A percentile compares a stretch with the other conserved stretches of the same genome.
Evolutionary conservation across 352 stramenopile genomes (phyloP).

Genomic region (Saprolegnia parasitica): DNA sequence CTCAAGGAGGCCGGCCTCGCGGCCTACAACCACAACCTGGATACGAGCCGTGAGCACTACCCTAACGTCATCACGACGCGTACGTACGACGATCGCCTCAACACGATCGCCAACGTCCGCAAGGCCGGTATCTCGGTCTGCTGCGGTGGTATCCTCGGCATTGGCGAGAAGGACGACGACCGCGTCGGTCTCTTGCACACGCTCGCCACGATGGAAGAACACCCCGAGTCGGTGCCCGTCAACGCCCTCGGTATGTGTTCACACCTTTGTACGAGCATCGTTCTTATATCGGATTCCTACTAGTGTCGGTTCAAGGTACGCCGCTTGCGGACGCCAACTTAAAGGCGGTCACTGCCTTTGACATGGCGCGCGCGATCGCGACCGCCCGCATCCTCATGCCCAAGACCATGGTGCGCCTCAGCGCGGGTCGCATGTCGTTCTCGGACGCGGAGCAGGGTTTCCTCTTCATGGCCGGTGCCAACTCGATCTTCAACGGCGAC

Average conservation of each 20-base stretch:
- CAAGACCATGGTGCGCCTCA: constrained; percentile 96
- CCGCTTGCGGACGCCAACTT: constrained; percentile 90
- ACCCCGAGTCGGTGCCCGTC: constrained; percentile 96
- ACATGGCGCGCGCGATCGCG: constrained; percentile 98
- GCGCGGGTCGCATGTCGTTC: constrained; percentile 95
- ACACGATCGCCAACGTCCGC: constrained; percentile 95
- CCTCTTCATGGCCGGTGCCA: constrained; percentile 97
- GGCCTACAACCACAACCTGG: constrained; percentile 98
- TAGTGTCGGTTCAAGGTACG: constrained; percentile 92
- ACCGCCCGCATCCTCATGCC: constrained; percentile 97
- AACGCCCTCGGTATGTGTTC: constrained; percentile 78
- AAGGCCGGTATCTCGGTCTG: constrained; percentile 97
- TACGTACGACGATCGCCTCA: constrained; percentile 95
- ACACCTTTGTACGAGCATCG: background rate
- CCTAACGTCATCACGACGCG: constrained; percentile 95
- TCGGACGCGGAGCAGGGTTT: constrained; percentile 94
- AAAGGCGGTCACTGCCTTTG: constrained; percentile 86
- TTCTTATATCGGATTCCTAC: background rate
- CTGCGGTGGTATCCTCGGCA: constrained; percentile 95
- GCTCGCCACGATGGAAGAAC: constrained; percentile 92
- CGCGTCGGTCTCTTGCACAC: constrained; percentile 94
- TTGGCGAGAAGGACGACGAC: constrained; percentile 93
- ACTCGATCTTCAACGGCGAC: constrained; percentile 99
- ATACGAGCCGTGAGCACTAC: constrained; percentile 97
- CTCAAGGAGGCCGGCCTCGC: constrained; percentile 97